A percentile compares a stretch with the other conserved stretches of the same genome.
Conservation (phyloP, 1,139 yeast genomes). For the Candida buenavistaensis region DNA sequence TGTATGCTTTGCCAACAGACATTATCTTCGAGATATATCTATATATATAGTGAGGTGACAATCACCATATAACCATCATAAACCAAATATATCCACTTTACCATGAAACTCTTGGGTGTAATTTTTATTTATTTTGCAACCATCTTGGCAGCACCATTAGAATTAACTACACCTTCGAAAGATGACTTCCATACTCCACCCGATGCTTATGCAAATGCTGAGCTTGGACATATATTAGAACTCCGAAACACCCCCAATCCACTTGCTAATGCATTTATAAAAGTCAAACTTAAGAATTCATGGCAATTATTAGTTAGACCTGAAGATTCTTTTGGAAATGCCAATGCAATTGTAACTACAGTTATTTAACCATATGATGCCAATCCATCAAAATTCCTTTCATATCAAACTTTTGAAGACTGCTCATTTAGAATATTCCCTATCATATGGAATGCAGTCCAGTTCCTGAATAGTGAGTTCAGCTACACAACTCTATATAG, state of each 20-base stretch:
- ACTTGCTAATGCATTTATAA: constrained; percentile 15
- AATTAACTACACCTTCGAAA: constrained; percentile 15
- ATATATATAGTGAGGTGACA: no score
- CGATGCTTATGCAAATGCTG: constrained; percentile 22
- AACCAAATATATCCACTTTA: no score
- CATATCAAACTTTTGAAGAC: constrained; percentile 20
- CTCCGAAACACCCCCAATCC: constrained; percentile 22
- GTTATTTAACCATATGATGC: constrained; percentile 31
- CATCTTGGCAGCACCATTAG: neutral
- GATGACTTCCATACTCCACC: constrained; percentile 32
- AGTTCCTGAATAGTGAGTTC: constrained; percentile 15
- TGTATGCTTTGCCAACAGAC: no score
- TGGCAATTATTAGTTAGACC: constrained; percentile 37
- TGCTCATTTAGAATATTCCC: constrained; percentile 15
- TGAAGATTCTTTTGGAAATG: constrained; percentile 28
- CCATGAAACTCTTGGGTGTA: neutral
- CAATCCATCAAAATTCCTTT: constrained; percentile 21
- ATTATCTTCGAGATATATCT: no score
- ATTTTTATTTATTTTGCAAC: neutral
- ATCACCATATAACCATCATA: no score
- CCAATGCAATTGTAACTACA: constrained; percentile 33
- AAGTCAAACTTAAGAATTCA: constrained; percentile 16
- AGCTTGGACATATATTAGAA: constrained; percentile 27
- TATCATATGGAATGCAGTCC: constrained; percentile 16
- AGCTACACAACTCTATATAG: constrained; percentile 21